Conservation (phyloP, 2,329 filamentous ascomycete genomes). For the Myotisia sp. region DNA sequence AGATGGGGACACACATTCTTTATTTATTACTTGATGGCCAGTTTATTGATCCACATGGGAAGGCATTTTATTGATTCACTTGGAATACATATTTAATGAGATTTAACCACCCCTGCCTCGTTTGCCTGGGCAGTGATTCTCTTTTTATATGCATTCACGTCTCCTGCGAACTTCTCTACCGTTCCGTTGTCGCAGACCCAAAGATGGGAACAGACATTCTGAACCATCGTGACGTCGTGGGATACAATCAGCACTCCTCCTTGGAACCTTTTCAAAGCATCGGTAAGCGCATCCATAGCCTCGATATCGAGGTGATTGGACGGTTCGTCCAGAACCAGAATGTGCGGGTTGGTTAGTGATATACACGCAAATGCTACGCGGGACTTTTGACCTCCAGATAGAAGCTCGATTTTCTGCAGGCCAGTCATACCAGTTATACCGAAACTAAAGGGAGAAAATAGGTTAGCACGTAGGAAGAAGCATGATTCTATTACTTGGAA, state of each 20-base stretch:
- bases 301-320: slow-evolving; percentile 99
- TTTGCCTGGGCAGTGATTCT: slow-evolving; percentile 81
- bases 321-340: slow-evolving; percentile 93
- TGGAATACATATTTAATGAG: slow-evolving; percentile 21
- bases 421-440: slow-evolving; percentile 85
- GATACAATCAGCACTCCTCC: slow-evolving; percentile 97
- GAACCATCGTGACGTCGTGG: slow-evolving; percentile 97
- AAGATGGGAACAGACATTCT: slow-evolving; percentile 83
- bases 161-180: slow-evolving; percentile 89
- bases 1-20: no score
- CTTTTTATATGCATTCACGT: slow-evolving; percentile 96
- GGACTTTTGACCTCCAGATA: slow-evolving; percentile 96
- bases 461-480: slow-evolving; percentile 4
- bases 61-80: no score
- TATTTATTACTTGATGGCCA: no score
- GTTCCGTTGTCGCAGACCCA: slow-evolving; percentile 95
- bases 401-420: slow-evolving; percentile 82
- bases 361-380: slow-evolving; percentile 97
- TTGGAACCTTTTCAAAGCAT: slow-evolving; percentile 72
- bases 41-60: no score
- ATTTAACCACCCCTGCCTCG: slow-evolving; percentile 58
- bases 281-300: slow-evolving; percentile 88
- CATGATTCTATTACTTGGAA: no score
- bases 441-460: slow-evolving; percentile 30
- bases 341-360: slow-evolving; percentile 85